A percentile compares a stretch with the other conserved stretches of the same genome.
These are phyloP conservation scores for Microascus cirrosus DNA, from an alignment of 2,329 filamentous ascomycete genomes.

Conservation along the genomic window DNA sequence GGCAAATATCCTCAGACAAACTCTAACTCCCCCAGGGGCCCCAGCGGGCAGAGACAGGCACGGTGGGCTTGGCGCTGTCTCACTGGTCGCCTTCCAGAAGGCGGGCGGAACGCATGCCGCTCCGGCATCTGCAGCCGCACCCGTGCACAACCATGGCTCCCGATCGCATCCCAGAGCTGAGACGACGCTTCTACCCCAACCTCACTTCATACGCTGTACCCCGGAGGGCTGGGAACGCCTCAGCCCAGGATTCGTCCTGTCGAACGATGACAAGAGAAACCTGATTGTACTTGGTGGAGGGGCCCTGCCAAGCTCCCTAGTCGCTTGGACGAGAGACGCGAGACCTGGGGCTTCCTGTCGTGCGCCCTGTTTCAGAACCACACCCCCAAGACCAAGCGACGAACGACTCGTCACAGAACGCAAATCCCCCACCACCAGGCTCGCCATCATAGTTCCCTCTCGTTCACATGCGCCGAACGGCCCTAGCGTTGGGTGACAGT, in stretches of 20 bases:
- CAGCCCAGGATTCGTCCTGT: neutral
- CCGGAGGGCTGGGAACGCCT: neutral
- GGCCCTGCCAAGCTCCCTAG: neutral
- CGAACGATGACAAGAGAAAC: neutral
- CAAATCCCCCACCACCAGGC: neutral
- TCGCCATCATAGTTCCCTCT: neutral
- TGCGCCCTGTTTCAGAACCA: neutral
- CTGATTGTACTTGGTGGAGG: neutral
- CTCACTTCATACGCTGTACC: neutral
- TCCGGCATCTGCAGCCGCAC: neutral
- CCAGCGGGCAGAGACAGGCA: neutral
- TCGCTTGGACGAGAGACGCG: neutral
- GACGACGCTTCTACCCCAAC: neutral
- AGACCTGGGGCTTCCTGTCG: neutral
- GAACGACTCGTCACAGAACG: neutral
- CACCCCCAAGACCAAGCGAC: neutral
- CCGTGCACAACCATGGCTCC: neutral
- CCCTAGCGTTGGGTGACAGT: neutral
- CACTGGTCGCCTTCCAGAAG: neutral
- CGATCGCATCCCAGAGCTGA: neutral
- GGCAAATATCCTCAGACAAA: constrained; percentile 1
- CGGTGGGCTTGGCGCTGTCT: neutral
- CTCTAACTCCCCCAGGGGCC: neutral
- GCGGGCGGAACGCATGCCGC: neutral
- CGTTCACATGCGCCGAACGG: neutral